Base-by-base conservation (phyloP, 176 grass and related monocot genomes). In the Avena insularis region DNA sequence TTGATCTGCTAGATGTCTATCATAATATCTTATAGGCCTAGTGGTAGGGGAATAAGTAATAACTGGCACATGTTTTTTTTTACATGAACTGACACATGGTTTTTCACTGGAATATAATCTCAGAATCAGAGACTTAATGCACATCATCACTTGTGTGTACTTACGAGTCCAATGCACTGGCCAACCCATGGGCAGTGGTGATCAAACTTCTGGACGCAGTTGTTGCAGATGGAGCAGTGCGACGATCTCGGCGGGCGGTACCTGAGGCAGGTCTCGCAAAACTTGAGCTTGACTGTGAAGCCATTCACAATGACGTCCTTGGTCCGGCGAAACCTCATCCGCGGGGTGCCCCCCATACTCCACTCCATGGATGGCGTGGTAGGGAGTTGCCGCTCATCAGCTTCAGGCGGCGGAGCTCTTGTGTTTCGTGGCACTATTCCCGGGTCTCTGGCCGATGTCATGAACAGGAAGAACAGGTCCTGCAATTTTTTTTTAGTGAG, bases 111-210 rank as follows among this genome's bases (percentile, higher is more conserved):
- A 59, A 27, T 82, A 76, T 60, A 49, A 71, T 59, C 43, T 59
- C 51, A 60, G 33, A 77, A 57, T 83, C 46, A 15, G 12, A 67
- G 20, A 68, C 16, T 19, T 60, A 51, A 53, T 38, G 19, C 19
- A 38, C 27, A 29, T 63, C 10, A 23, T 25, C 6, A 20, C 45
- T 20, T 36, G 5, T 3, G 5, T 3, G 69, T 81, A 81, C 90
- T 94, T 88, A 92, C 90, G 2, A 90, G 73, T 63, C 90, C 92
- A 77, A 92, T 94, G 87, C 92, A 94, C 85, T 94, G 92, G 68
- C 91, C 93, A 11, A 92, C 84, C 93, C 93, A 95, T 35, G 93
- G 93, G 84, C 93, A 92, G 69, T 95, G 93, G 86, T 95, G 93
- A 40, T 92, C 92, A 75, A 94, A 94, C 87, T 90, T 94, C 40